Base-by-base conservation (phyloP, 192 early-diverging fungal genomes). In the Coemansia sp. region DNA sequence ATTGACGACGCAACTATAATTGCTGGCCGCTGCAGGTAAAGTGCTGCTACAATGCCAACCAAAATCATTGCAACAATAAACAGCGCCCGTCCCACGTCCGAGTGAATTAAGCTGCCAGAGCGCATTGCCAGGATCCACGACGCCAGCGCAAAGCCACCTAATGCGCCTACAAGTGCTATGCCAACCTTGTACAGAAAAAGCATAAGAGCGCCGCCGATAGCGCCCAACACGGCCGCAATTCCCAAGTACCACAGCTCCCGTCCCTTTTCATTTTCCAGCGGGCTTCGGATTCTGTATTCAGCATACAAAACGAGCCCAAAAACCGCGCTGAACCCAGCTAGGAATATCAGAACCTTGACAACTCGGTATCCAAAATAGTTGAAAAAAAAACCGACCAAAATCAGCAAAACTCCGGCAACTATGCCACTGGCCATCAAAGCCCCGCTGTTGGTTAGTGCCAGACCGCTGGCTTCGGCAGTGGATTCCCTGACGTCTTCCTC, bases 101-200 rank as follows among this genome's bases (percentile, higher is more conserved):
- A 69, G 1, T 82, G 76, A 59, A 91, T 90, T 22, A 91, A 53
- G 5, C 90, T 88, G 29, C 79, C 74, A 6, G 66, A 54, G 6
- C 69, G 66, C 81, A 85, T 87, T 5, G 87, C 78, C 38, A 92
- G 83, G 29, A 92, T 63, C 81, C 87, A 90, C 33, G 90, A 65
- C 3, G 92, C 86, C 24, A 90, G 64, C 27, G 84, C 63, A 71
- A 88, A 93, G 60, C 94, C 94, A 33, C 86, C 82, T 43, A 91
- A 69, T 21, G 82, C 92, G 47, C 92, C 94, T 14, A 94, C 65
- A 14, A 90, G 66, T 54, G 88, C 85, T 30, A 94, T 71, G 22
- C 87, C 92, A 2, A 95, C 66, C 47, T 81, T 82, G 77, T 83
- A 86, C 55, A 89, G 80, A 65, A 87, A 92, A 27, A 85, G 43